Conservation (phyloP, 1,284 basidiomycete species). For the Ustilago xerochloae region DNA sequence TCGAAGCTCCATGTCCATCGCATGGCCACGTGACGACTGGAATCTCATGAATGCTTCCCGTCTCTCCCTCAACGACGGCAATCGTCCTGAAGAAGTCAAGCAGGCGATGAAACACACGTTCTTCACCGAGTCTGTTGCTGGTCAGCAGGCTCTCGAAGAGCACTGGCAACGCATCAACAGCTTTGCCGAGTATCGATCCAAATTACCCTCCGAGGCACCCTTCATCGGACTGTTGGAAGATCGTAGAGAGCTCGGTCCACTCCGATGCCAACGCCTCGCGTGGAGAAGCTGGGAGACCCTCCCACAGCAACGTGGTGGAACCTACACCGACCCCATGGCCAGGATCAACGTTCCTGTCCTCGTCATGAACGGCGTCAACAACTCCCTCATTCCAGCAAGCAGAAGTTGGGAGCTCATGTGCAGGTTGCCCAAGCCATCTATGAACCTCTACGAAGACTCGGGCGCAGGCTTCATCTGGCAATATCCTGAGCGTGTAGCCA, state of each 20-base stretch:
- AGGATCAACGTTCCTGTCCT: conserved; percentile 38
- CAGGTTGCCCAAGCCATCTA: conserved; percentile 24
- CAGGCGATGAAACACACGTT: conserved; percentile 32
- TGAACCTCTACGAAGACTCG: conserved; percentile 35
- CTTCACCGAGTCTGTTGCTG: conserved; percentile 23
- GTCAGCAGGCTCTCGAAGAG: conserved; percentile 32
- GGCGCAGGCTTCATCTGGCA: conserved; percentile 42
- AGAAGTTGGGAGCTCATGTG: conserved; percentile 46
- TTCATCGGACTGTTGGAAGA: conserved; percentile 39
- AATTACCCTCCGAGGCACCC: conserved; percentile 27
- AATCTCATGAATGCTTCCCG: conserved; percentile 41
- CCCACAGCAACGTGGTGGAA: conserved; percentile 26
- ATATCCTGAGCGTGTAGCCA: conserved; percentile 35
- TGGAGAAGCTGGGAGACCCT: conserved; percentile 43
- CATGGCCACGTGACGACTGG: conserved; percentile 45
- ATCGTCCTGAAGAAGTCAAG: conserved; percentile 35
- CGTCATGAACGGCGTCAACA: conserved; percentile 42
- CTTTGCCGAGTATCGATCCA: conserved; percentile 37
- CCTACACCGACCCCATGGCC: conserved; percentile 35
- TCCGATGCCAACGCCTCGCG: conserved; percentile 32
- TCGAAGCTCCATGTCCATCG: conserved; percentile 40
- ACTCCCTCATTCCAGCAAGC: conserved; percentile 37
- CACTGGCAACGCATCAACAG: conserved; percentile 39
- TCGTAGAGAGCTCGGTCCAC: conserved; percentile 33
- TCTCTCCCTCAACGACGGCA: conserved; percentile 32